Evolutionary conservation across 192 early-diverging fungal species (phyloP), one percentile per base, ranked within the genome.

Genomic region (Diversispora epigaea): DNA sequence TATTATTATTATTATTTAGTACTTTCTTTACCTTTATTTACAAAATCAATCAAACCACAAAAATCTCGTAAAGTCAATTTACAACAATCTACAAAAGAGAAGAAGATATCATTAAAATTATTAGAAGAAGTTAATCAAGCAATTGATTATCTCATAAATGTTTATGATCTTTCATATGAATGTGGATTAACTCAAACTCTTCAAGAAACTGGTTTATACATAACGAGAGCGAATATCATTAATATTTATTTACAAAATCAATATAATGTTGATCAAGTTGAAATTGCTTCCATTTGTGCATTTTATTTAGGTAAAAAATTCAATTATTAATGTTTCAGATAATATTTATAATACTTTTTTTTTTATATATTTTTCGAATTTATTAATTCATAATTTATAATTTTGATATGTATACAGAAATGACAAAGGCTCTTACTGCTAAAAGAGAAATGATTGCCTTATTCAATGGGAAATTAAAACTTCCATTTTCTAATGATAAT

Each of bases 361-460:
- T n/a, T n/a, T n/a, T n/a, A n/a, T n/a, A n/a, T n/a, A n/a, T n/a
- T n/a, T n/a, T n/a, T n/a, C n/a, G n/a, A 39, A 50, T 52, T 52
- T 69, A 41, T 46, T 65, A n/a, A 40, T 50, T 25, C 46, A 21
- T 22, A 40, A 39, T 14, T 39, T 39, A 39, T 25, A 71, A 41
- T 71, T 7, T 54, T 45, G 6, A 49, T 22, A 11, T 4, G 15
- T 60, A 71, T 39, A 39, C 80, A 79, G 91, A 92, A 61, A 85
- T 88, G 82, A 76, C 86, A 2, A 91, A 90, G 39, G 86, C 85
- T 1, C 58, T 91, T 45, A 85, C 87, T 4, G 69, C 83, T 1
- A 81, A 86, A 46, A 85, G 91, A 25, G 90, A 93, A 76, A 86
- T 90, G 84, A 80, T 81, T 60, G 70, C 80, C 3, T 71, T 79